phyloP scores from a whole-genome alignment of 352 stramenopile genomes.

The Lagenidium giganteum region DNA sequence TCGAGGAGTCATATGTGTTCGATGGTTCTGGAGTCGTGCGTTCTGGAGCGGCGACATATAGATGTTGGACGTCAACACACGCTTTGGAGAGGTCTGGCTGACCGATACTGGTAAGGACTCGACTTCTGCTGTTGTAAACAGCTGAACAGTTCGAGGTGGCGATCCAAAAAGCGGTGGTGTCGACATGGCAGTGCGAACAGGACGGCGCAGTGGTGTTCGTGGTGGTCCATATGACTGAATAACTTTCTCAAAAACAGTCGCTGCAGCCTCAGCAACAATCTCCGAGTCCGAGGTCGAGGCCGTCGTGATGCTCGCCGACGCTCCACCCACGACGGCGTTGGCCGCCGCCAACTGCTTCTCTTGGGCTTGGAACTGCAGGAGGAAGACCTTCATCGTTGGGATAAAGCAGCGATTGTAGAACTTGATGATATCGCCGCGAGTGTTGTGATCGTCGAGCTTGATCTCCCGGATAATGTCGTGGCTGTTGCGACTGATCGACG shows the following conservation, averaged over 20 bases:
- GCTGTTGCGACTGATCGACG: conserved; percentile 30
- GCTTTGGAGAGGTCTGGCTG: conserved; percentile 75
- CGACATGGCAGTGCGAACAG: conserved; percentile 6
- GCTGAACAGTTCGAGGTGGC: conserved; percentile 24
- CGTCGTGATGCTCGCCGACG: conserved; percentile 30
- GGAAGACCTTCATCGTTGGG: conserved; percentile 77
- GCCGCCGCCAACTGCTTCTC: conserved; percentile 78
- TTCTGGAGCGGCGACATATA: conserved; percentile 86
- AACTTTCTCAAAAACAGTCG: conserved; percentile 59
- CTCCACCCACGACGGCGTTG: conserved; percentile 50
- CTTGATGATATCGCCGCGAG: conserved; percentile 83
- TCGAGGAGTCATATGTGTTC: conserved; percentile 63
- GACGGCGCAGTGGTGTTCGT: conserved; percentile 36
- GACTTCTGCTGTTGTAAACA: conserved; percentile 72
- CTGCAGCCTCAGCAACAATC: conserved; percentile 71
- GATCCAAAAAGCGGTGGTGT: conserved; percentile 43
- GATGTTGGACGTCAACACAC: conserved; percentile 72
- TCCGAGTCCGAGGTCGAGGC: conserved; percentile 68
- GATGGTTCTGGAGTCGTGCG: conserved; percentile 55
- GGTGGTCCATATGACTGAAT: conserved; percentile 36
- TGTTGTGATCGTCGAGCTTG: conserved; percentile 51
- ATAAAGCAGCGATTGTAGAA: conserved; percentile 88
- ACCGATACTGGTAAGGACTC: conserved; percentile 74
- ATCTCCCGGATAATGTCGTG: conserved; percentile 79
- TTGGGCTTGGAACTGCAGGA: conserved; percentile 83